These are phyloP conservation scores for Populus pruinosa DNA, from an alignment of 345 rosid genomes.

Conservation along the genomic window DNA sequence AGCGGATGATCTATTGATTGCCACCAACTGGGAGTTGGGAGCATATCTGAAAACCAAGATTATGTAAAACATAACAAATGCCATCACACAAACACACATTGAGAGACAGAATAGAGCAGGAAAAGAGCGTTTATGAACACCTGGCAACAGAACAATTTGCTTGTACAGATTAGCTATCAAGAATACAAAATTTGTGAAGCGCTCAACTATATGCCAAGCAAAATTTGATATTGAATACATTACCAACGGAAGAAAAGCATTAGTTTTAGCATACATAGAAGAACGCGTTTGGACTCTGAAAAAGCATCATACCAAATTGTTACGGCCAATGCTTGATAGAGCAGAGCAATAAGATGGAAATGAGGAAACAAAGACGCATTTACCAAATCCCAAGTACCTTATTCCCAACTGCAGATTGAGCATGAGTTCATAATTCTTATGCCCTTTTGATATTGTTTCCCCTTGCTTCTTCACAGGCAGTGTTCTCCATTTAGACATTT, in stretches of 20 bases:
- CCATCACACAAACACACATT: background rate
- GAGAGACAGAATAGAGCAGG: background rate
- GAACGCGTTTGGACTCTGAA: background rate
- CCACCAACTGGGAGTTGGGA: background rate
- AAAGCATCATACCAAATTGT: background rate
- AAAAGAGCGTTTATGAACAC: background rate
- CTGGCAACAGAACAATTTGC: background rate
- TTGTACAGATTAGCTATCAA: background rate
- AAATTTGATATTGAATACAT: background rate
- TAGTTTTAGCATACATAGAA: background rate
- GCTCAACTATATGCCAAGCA: background rate
- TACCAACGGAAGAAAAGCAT: background rate
- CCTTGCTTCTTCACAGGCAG: conserved; percentile 80
- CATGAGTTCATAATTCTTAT: conserved; percentile 95
- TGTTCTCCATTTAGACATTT: conserved; percentile 37
- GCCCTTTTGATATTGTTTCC: conserved; percentile 81
- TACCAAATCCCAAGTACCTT: conserved; percentile 44
- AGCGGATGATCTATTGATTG: background rate
- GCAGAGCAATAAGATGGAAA: background rate
- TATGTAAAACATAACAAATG: background rate
- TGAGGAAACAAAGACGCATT: background rate
- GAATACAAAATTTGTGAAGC: background rate
- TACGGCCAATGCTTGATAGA: background rate
- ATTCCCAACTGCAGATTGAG: conserved; percentile 96
- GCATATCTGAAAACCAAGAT: background rate